phyloP scores from a whole-genome alignment of 1,284 basidiomycete species.

The Austropuccinia psidii region DNA sequence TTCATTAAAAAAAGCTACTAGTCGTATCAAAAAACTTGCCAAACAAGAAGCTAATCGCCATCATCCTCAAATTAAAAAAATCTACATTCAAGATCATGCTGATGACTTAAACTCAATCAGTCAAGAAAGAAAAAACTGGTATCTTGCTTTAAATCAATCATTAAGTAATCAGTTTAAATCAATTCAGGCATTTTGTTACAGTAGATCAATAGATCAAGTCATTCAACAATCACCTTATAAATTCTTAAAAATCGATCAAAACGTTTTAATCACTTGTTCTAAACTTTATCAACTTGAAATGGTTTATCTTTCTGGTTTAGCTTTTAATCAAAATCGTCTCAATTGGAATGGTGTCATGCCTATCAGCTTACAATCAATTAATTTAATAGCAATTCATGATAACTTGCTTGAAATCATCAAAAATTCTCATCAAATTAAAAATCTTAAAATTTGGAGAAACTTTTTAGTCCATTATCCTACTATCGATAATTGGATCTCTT shows the following conservation, averaged over 20 bases:
- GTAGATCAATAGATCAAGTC: background rate
- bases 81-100: background rate
- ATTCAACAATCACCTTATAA: slow-evolving; percentile 5
- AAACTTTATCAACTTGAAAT: background rate
- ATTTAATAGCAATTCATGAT: slow-evolving; percentile 17
- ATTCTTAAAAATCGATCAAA: background rate
- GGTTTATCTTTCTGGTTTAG: slow-evolving; percentile 1
- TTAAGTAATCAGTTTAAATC: background rate
- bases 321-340: background rate
- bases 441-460: slow-evolving; percentile 16
- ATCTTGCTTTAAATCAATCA: background rate
- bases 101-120: background rate
- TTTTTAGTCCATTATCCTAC: background rate
- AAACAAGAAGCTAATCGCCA: background rate
- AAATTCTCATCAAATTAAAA: background rate
- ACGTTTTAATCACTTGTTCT: background rate
- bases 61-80: background rate
- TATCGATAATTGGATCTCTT: background rate
- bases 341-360: too few relatives aligned
- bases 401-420: slow-evolving; percentile 12
- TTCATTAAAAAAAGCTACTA: background rate
- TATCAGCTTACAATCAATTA: background rate
- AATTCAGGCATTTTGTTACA: background rate
- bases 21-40: background rate
- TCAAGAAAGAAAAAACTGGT: background rate